Evolutionary conservation across 23 red algal species (phyloP), one percentile per base, ranked within the genome.

Genomic region (Gracilariopsis chorda): DNA sequence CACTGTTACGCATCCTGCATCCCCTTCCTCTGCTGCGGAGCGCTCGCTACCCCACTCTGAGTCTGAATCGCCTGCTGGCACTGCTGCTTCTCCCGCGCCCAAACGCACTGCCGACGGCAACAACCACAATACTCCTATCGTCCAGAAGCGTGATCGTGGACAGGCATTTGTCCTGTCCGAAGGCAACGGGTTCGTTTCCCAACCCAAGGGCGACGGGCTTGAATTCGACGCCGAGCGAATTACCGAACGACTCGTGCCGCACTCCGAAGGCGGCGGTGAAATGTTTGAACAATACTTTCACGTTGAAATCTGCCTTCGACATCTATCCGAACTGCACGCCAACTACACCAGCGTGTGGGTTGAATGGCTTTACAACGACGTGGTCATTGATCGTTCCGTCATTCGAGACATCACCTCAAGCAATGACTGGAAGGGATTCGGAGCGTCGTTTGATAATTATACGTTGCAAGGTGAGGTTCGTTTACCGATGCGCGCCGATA

Each of bases 321-420:
- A 90, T n/a, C 32, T 95, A 45, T 58, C 80, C 24, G 86, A 95
- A 58, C 68, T 95, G 21, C 84, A 95, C 77, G 77, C 65, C 34
- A 91, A 87, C 57, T 95, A 90, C 62, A 77, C 79, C 24, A 91
- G 85, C 43, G 93, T 95, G 1, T 95, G 93, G 93, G 62, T 95
- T 29, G 93, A 95, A 56, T 95, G 93, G 93, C 28, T 90, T 20
- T 80, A 78, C 29, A 75, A 75, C 42, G 88, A 45, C 73, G 85
- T 95, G 84, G 88, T 95, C 14, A 60, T 92, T 48, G 93, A 94
- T 46, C 82, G 93, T 25, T 87, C 93, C 2, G 93, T 91, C 12
- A 85, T 87, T 59, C 48, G 81, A 29, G 81, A 90, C 33, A 29
- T 80, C 17, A 49, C 68, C 24, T 73, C 87, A 3, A 75, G 59